Percentiles rank a stretch among this genome's conserved stretches.
Conservation (phyloP, 257 asterid genomes). For the Phtheirospermum japonicum region DNA sequence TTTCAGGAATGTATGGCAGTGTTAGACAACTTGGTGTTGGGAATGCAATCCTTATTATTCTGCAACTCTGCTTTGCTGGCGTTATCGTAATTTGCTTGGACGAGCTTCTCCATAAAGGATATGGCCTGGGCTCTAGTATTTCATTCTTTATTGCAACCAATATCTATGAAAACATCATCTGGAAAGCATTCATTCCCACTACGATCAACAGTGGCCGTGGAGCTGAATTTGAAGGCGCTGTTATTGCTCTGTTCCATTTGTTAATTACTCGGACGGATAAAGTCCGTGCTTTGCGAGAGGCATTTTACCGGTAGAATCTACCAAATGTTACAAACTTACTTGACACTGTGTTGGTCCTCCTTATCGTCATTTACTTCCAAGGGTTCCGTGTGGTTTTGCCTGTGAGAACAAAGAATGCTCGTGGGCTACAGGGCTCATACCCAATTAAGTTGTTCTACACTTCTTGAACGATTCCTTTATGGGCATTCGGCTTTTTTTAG, state of each 20-base stretch:
- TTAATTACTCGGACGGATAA: not conserved
- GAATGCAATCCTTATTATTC: not conserved
- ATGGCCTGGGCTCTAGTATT: not conserved
- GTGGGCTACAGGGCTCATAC: not conserved
- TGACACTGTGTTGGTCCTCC: not conserved
- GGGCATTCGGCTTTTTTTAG: too few species aligned
- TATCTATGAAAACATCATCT: not conserved
- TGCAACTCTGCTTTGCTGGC: not conserved
- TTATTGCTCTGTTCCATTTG: not conserved
- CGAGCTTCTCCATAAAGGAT: not conserved
- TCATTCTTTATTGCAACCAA: not conserved
- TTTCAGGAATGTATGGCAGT: constrained; percentile 1
- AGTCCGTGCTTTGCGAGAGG: constrained; percentile 1
- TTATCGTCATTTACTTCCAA: not conserved
- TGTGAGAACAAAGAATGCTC: not conserved
- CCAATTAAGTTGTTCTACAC: constrained; percentile 1
- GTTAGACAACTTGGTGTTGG: constrained; percentile 1
- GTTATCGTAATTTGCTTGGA: not conserved
- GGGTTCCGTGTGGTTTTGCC: not conserved
- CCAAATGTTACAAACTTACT: not conserved
- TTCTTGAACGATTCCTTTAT: too few species aligned
- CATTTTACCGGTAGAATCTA: not conserved
- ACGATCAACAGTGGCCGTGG: not conserved
- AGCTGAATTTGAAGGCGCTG: not conserved
- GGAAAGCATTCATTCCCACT: not conserved